Percentiles rank a stretch among this genome's conserved stretches.
These are phyloP conservation scores for Ophiostoma ulmi DNA, from an alignment of 2,329 filamentous ascomycete species.

Conservation along the genomic window DNA sequence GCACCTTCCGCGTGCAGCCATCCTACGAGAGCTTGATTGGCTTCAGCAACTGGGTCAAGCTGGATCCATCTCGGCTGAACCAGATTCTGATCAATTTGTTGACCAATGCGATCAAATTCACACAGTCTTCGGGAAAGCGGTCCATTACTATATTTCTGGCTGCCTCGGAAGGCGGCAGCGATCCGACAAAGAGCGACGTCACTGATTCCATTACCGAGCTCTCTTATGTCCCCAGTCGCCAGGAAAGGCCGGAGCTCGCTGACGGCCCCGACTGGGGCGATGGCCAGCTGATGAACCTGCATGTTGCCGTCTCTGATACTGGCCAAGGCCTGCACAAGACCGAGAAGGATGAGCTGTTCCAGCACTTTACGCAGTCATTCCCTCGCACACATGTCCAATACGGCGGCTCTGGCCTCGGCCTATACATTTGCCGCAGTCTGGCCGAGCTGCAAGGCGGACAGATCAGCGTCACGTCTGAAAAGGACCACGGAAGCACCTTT, in stretches of 20 bases:
- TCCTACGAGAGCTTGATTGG: conserved; percentile 56
- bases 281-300: conserved; percentile 65
- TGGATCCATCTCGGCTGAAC: conserved; percentile 68
- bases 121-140: conserved; percentile 54
- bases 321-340: conserved; percentile 64
- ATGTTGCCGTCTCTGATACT: conserved; percentile 67
- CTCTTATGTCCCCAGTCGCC: conserved; percentile 46
- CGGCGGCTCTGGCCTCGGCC: conserved; percentile 68
- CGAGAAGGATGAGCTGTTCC: conserved; percentile 69
- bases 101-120: conserved; percentile 62
- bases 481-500: conserved; percentile 67
- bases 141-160: conserved; percentile 60
- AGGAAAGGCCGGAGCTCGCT: conserved; percentile 12
- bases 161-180: conserved; percentile 44
- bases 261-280: conserved; percentile 62
- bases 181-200: conserved; percentile 16
- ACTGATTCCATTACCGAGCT: conserved; percentile 36
- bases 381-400: conserved; percentile 73
- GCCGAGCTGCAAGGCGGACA: conserved; percentile 74
- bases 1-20: conserved; percentile 63
- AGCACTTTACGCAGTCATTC: conserved; percentile 72
- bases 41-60: conserved; percentile 61
- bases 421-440: conserved; percentile 72
- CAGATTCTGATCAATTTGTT: conserved; percentile 75
- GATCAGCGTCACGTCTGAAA: conserved; percentile 64